Evolutionary conservation across 768 basidiomycete species (phyloP), one percentile per base, ranked within the genome.

Genomic region (Tephrocybe sp.): DNA sequence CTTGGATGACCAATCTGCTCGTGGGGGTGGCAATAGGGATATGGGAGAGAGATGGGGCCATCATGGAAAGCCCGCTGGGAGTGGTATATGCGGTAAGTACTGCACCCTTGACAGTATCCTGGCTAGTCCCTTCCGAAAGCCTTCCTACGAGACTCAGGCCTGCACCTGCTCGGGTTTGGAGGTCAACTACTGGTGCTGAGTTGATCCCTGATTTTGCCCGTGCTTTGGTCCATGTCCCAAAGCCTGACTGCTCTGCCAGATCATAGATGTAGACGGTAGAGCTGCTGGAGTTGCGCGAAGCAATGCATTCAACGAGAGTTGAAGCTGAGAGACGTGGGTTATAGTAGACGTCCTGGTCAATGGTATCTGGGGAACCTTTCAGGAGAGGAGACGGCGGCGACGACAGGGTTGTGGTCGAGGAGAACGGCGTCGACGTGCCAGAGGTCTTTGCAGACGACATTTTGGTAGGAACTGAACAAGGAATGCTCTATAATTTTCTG

Each of bases 141-240:
- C 91, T 74, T 30, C 94, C 90, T 48, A 90, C 78, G 57, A 95
- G 74, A 60, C 80, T 79, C 51, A 93, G 68, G 8, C 93, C 93
- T 15, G 93, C 92, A 41, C 93, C 93, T 4, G 86, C 78, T 52
- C 93, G 77, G 20, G 90, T 92, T 72, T 96, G 92, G 56, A 92
- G 73, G 45, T 81, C 72, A 37, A 88, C 75, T 4, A 89, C 81
- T 15, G 80, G 72, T 0, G 83, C 78, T 1, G 79, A 71, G 15
- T 69, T 64, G 28, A 66, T 56, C 32, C 63, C 63, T 3, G 74
- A 62, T 15, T 75, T 66, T 2, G 79, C 69, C 85, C 86, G 88
- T 44, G 79, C 74, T 62, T 84, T 87, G 26, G 89, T 85, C 51
- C 85, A 69, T 0, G 78, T 74, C 17, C 91, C 91, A 61, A 93